Conservation (phyloP, 2,329 filamentous ascomycete genomes). For the Chalara sp. region DNA sequence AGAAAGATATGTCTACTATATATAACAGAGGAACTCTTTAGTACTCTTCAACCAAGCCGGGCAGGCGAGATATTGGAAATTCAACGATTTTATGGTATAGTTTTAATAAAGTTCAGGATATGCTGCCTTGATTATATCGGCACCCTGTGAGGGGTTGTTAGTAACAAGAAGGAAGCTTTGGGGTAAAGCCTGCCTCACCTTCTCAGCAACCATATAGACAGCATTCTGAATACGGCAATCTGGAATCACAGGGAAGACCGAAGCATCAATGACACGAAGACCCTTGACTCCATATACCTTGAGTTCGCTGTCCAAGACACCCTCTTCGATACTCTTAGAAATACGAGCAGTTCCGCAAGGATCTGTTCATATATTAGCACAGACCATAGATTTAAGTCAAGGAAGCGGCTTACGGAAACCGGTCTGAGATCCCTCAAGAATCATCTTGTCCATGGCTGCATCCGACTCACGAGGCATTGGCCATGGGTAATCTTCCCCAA, state of each 20-base stretch:
- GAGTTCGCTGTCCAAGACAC: slow-evolving; percentile 43
- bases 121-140: background rate
- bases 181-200: slow-evolving; percentile 19
- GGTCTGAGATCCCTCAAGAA: slow-evolving; percentile 54
- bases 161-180: background rate
- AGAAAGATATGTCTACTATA: too few species aligned
- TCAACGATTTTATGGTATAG: too few species aligned
- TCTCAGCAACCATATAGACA: slow-evolving; percentile 55
- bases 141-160: background rate
- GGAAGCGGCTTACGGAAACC: slow-evolving; percentile 26
- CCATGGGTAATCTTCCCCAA: slow-evolving; percentile 51
- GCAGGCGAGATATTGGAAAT: too few species aligned
- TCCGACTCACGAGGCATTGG: slow-evolving; percentile 49
- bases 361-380: slow-evolving; percentile 23
- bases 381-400: background rate
- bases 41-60: too few species aligned
- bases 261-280: slow-evolving; percentile 48
- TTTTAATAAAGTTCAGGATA: background rate
- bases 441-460: slow-evolving; percentile 46
- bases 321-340: slow-evolving; percentile 42
- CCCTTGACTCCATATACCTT: slow-evolving; percentile 46
- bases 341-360: slow-evolving; percentile 50
- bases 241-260: slow-evolving; percentile 47
- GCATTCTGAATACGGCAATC: slow-evolving; percentile 53
- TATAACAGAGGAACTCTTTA: too few species aligned